These are phyloP conservation scores for Pseudogymnoascus sp. DNA, from an alignment of 2,329 filamentous ascomycete genomes.

Conservation along the genomic window DNA sequence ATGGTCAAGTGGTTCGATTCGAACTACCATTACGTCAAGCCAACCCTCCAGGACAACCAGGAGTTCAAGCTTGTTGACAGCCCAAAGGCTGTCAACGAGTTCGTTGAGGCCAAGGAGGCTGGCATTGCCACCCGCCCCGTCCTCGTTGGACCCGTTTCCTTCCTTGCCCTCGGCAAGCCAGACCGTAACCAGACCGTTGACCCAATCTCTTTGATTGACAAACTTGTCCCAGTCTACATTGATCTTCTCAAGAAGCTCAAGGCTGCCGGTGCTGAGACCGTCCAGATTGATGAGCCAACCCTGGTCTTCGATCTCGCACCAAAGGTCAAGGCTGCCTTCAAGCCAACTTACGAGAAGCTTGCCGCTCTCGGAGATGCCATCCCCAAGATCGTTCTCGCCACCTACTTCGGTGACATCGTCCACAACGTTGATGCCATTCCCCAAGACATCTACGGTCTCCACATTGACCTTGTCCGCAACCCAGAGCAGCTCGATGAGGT, in stretches of 20 bases:
- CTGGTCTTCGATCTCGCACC: conserved; percentile 88
- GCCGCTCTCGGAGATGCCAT: conserved; percentile 66
- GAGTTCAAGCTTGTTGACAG: conserved; percentile 79
- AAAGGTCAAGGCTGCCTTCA: conserved; percentile 94
- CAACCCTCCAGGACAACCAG: conserved; percentile 94
- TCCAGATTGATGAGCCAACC: conserved; percentile 97
- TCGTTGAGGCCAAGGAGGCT: conserved; percentile 95
- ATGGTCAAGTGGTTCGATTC: conserved; percentile 99
- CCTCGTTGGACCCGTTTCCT: conserved; percentile 90
- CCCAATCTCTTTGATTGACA: conserved; percentile 87
- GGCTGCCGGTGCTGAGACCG: conserved; percentile 87
- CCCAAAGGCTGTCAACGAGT: conserved; percentile 92
- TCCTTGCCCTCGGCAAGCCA: conserved; percentile 95
- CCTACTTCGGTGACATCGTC: conserved; percentile 98
- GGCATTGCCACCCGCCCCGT: conserved; percentile 90
- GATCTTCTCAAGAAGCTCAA: conserved; percentile 91
- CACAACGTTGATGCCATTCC: conserved; percentile 94
- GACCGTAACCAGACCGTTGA: conserved; percentile 90
- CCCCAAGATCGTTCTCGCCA: conserved; percentile 83
- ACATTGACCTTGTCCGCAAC: conserved; percentile 95
- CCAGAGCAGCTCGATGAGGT: conserved; percentile 93
- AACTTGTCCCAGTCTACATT: conserved; percentile 89
- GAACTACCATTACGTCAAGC: conserved; percentile 99
- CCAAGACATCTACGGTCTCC: conserved; percentile 72
- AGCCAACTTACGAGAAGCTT: conserved; percentile 92